Percentiles rank a stretch among this genome's conserved stretches.
Conservation (phyloP, 202 grass and related monocot species). For the Panicum hallii region DNA sequence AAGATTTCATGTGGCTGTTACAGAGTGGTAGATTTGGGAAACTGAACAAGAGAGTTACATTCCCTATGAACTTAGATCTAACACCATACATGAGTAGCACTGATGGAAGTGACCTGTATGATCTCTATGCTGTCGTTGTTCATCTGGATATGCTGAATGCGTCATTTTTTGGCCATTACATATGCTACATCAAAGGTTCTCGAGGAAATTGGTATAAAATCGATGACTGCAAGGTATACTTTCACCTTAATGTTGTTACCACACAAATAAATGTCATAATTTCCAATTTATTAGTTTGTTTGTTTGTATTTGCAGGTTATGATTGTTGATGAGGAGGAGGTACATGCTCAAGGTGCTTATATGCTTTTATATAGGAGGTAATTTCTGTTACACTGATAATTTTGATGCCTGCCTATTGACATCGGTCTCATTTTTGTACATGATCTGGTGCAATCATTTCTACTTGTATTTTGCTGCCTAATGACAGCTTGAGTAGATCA, state of each 20-base stretch:
- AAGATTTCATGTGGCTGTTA: conserved; percentile 34
- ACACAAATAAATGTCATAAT: conserved; percentile 21
- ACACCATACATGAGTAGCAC: conserved; percentile 76
- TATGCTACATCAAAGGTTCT: conserved; percentile 89
- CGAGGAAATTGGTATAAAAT: conserved; percentile 75
- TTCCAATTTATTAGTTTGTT: conserved; percentile 19
- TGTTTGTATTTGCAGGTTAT: conserved; percentile 67
- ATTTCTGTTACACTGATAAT: conserved; percentile 5
- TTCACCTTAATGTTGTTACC: conserved; percentile 34
- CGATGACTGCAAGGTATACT: conserved; percentile 95
- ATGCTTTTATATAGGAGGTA: conserved; percentile 98
- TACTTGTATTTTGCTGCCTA: conserved; percentile 32
- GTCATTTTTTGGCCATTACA: conserved; percentile 99
- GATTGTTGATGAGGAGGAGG: conserved; percentile 79
- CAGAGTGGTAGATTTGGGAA: conserved; percentile 99
- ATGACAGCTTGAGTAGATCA: conserved; percentile 20
- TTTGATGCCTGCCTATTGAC: conserved; percentile 14
- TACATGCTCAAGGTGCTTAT: conserved; percentile 97
- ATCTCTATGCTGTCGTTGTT: conserved; percentile 96
- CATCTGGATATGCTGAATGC: conserved; percentile 99
- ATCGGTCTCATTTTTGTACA: neutral
- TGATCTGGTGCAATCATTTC: neutral
- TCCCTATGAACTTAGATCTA: conserved; percentile 81
- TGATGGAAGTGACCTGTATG: conserved; percentile 82
- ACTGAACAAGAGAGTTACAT: conserved; percentile 95